A percentile compares a stretch with the other conserved stretches of the same genome.
Evolutionary conservation across 73 alveolate genomes (phyloP).

Genomic region (Paramecium octaurelia): DNA sequence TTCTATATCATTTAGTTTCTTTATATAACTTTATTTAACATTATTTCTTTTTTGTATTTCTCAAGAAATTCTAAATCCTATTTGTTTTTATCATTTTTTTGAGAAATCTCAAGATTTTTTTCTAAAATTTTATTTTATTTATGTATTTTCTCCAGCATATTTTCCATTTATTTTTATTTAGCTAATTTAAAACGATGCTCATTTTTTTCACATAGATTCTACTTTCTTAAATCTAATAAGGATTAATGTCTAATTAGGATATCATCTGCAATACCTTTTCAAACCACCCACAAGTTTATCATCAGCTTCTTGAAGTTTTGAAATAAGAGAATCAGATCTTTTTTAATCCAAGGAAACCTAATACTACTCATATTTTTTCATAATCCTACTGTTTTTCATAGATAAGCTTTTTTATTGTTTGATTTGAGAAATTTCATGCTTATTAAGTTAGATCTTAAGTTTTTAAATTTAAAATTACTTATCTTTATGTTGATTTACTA

Average conservation of each 20-base stretch:
- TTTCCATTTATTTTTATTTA: background rate
- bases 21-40: background rate
- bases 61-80: background rate
- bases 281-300: background rate
- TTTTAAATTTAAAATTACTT: background rate
- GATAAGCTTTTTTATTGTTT: background rate
- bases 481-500: background rate
- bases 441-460: background rate
- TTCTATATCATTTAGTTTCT: background rate
- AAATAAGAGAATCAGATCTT: background rate
- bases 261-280: background rate
- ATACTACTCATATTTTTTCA: background rate
- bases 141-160: background rate
- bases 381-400: background rate
- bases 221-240: background rate
- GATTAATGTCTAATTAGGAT: background rate
- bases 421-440: background rate
- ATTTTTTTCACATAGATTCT: background rate
- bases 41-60: background rate
- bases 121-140: background rate
- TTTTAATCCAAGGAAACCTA: background rate
- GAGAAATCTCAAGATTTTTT: background rate
- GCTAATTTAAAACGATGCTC: background rate
- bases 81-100: background rate
- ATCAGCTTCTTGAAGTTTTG: conserved; percentile 3